Percentiles rank a stretch among this genome's conserved stretches.
Conservation (phyloP, 495 filamentous ascomycete species). For the Podospora pseudopauciseta region DNA sequence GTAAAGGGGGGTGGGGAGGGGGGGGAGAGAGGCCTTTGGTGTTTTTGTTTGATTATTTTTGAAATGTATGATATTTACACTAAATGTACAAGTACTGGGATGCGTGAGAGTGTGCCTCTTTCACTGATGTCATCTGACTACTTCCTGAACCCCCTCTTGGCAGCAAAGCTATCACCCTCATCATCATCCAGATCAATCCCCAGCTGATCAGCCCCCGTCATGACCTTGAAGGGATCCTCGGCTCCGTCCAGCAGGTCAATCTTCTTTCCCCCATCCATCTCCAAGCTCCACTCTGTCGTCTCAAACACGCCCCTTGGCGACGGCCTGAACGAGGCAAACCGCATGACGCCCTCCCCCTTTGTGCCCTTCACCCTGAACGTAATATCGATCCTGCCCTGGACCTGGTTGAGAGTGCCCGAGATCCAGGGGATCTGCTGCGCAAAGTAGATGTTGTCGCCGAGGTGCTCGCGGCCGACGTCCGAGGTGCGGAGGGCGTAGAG, state of each 20-base stretch:
- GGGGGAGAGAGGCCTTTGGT: not conserved
- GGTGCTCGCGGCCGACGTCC: constrained; percentile 61
- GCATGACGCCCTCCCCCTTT: constrained; percentile 65
- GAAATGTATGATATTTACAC: constrained; percentile 11
- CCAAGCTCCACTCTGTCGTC: constrained; percentile 73
- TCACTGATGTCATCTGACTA: constrained; percentile 18
- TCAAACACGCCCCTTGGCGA: constrained; percentile 70
- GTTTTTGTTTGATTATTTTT: constrained; percentile 4
- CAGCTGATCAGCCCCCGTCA: constrained; percentile 23
- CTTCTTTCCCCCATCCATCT: constrained; percentile 60
- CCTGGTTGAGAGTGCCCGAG: constrained; percentile 84
- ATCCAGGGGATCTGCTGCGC: constrained; percentile 88
- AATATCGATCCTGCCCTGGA: constrained; percentile 89
- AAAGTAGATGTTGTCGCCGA: constrained; percentile 95
- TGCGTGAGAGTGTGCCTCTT: not conserved
- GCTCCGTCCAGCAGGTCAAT: constrained; percentile 62
- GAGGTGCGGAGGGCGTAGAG: constrained; percentile 88
- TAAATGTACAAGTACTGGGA: constrained; percentile 11
- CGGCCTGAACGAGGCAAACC: constrained; percentile 72
- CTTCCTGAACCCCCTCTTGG: constrained; percentile 41
- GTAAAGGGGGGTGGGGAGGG: too few relatives aligned
- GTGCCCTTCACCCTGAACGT: constrained; percentile 83
- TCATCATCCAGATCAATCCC: constrained; percentile 24
- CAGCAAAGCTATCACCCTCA: constrained; percentile 35
- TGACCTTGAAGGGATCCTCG: constrained; percentile 57